Percentiles rank a stretch among this genome's conserved stretches.
phyloP scores from a whole-genome alignment of 2,329 filamentous ascomycete genomes.

The Beauveria brongniartii region DNA sequence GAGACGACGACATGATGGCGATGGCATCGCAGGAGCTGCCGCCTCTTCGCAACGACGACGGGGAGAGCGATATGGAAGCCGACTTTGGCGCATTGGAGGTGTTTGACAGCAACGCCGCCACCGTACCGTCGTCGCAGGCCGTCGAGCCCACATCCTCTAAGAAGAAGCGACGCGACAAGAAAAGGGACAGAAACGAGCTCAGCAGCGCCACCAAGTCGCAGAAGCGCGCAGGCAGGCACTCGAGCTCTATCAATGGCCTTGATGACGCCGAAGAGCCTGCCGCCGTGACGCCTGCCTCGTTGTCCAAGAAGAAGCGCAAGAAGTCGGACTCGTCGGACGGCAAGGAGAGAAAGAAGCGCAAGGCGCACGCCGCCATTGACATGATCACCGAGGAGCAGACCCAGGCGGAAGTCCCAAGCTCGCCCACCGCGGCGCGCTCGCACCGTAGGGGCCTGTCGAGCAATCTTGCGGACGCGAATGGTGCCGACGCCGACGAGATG shows the following conservation, averaged over 20 bases:
- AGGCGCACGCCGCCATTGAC: conserved; percentile 16
- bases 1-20: conserved; percentile 13
- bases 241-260: not conserved
- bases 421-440: conserved; percentile 21
- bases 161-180: conserved; percentile 26
- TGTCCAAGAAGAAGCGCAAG: conserved; percentile 26
- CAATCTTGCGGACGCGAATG: conserved; percentile 11
- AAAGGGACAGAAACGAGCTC: conserved; percentile 16
- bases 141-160: conserved; percentile 14
- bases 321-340: conserved; percentile 21
- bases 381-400: conserved; percentile 15
- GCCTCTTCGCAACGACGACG: conserved; percentile 13
- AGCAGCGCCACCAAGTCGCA: not conserved
- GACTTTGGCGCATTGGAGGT: conserved; percentile 30
- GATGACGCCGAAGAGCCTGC: not conserved
- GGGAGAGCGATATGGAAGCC: conserved; percentile 18
- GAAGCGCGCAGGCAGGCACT: conserved; percentile 15
- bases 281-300: not conserved
- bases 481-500: not conserved
- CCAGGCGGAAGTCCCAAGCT: conserved; percentile 18
- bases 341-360: conserved; percentile 27
- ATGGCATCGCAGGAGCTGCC: conserved; percentile 12
- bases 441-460: conserved; percentile 20
- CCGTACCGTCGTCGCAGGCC: conserved; percentile 19
- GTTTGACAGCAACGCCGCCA: conserved; percentile 30